Evolutionary conservation across 208 protist genomes (phyloP).

Genomic region (Strigomonas culicis): DNA sequence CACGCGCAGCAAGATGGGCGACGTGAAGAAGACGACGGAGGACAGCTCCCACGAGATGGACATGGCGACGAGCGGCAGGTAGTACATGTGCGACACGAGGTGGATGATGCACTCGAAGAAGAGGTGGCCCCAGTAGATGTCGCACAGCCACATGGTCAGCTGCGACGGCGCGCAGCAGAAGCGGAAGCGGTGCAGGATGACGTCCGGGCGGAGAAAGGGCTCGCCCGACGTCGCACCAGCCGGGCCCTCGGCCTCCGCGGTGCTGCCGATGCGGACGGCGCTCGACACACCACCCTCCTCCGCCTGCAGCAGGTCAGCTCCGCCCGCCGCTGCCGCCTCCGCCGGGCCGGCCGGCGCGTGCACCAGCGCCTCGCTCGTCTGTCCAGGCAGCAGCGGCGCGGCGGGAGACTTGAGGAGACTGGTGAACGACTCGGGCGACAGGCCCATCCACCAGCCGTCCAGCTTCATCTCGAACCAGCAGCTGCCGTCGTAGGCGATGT

Average conservation of each 20-base stretch:
- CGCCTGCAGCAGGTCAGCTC: not conserved
- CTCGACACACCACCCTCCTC: no score
- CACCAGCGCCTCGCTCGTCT: not conserved
- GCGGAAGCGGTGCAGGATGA: constrained; percentile 61
- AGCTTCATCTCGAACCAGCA: constrained; percentile 62
- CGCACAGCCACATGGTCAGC: constrained; percentile 55
- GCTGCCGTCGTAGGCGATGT: constrained; percentile 59
- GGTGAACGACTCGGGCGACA: constrained; percentile 31
- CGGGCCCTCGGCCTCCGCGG: no score
- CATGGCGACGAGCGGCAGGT: constrained; percentile 76
- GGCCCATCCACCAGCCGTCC: constrained; percentile 62
- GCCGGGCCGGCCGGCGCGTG: not conserved
- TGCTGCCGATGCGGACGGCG: not conserved
- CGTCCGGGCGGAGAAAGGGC: constrained; percentile 28
- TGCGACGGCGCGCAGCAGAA: constrained; percentile 54
- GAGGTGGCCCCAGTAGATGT: constrained; percentile 68
- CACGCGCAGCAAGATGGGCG: constrained; percentile 49
- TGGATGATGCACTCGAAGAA: constrained; percentile 59
- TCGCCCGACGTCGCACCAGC: constrained; percentile 20
- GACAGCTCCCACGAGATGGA: constrained; percentile 66
- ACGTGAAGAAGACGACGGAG: constrained; percentile 28
- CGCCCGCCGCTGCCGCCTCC: not conserved
- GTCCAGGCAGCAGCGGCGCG: not conserved
- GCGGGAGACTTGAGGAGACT: constrained; percentile 11
- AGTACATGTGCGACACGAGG: constrained; percentile 76